Percentiles rank a stretch among this genome's conserved stretches.
These are phyloP conservation scores for Knoxdaviesia capensis DNA, from an alignment of 2,329 filamentous ascomycete genomes.

Conservation along the genomic window DNA sequence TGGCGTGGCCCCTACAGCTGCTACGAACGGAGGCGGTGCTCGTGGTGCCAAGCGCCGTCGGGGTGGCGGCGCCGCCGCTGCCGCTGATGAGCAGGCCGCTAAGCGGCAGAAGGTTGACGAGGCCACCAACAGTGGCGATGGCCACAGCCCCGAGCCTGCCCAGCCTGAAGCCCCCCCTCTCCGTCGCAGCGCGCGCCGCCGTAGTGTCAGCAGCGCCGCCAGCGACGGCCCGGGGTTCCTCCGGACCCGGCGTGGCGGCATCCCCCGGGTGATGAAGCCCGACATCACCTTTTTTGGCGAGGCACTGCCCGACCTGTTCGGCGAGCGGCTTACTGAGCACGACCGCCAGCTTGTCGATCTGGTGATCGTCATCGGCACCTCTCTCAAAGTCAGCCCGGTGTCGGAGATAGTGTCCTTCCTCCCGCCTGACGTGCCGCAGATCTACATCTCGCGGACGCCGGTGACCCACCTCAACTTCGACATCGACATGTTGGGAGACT, in stretches of 20 bases:
- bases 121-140: no score
- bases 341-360: slow-evolving; percentile 70
- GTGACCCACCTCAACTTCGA: slow-evolving; percentile 88
- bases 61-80: slow-evolving; percentile 15
- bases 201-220: slow-evolving; percentile 13
- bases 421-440: slow-evolving; percentile 63
- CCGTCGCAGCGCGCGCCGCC: slow-evolving; percentile 8
- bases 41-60: slow-evolving; percentile 17
- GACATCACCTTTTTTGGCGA: slow-evolving; percentile 98
- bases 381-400: slow-evolving; percentile 86
- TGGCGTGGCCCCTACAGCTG: slow-evolving; percentile 13
- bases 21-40: slow-evolving; percentile 5
- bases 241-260: slow-evolving; percentile 32
- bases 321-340: slow-evolving; percentile 56
- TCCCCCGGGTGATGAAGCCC: slow-evolving; percentile 75
- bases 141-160: no score
- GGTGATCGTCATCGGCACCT: slow-evolving; percentile 89
- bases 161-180: neutral
- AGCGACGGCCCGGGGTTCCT: slow-evolving; percentile 18
- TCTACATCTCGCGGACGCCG: slow-evolving; percentile 73
- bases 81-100: slow-evolving; percentile 8
- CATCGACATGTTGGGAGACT: slow-evolving; percentile 88
- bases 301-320: slow-evolving; percentile 67
- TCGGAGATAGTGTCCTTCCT: slow-evolving; percentile 74
- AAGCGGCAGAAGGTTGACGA: slow-evolving; percentile 1